phyloP scores from a whole-genome alignment of 805 yeast genomes.

The Metschnikowia rubicola region DNA sequence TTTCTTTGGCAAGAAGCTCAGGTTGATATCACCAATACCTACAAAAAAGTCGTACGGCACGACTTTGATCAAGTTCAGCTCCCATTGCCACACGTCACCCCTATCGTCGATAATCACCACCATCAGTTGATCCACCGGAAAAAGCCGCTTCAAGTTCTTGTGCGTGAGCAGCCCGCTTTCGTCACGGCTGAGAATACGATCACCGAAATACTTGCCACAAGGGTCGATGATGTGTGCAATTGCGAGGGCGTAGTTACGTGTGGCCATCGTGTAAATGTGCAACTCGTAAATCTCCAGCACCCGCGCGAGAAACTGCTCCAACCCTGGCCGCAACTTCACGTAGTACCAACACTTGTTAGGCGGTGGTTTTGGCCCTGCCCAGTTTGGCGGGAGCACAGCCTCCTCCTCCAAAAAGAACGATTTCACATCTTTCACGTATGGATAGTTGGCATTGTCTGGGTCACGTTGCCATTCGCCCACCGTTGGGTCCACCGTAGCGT shows the following conservation, averaged over 20 bases:
- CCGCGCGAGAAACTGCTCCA: slow-evolving; percentile 64
- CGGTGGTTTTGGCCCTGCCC: slow-evolving; percentile 58
- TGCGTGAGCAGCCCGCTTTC: slow-evolving; percentile 92
- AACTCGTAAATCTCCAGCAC: slow-evolving; percentile 71
- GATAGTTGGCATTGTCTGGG: slow-evolving; percentile 78
- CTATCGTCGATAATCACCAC: slow-evolving; percentile 95
- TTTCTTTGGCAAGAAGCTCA: slow-evolving; percentile 84
- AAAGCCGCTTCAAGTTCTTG: slow-evolving; percentile 80
- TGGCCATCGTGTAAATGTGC: slow-evolving; percentile 98
- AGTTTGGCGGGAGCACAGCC: slow-evolving; percentile 52
- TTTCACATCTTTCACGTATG: slow-evolving; percentile 76
- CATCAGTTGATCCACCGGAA: slow-evolving; percentile 95
- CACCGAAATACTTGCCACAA: slow-evolving; percentile 79
- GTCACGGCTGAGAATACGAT: slow-evolving; percentile 86
- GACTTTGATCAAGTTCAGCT: slow-evolving; percentile 83
- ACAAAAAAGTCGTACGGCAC: slow-evolving; percentile 95
- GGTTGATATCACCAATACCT: slow-evolving; percentile 96
- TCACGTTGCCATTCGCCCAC: slow-evolving; percentile 95
- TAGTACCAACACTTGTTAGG: slow-evolving; percentile 78
- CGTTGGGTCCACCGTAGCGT: slow-evolving; percentile 96
- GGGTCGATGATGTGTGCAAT: slow-evolving; percentile 93
- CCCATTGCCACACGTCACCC: slow-evolving; percentile 99
- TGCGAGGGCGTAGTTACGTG: slow-evolving; percentile 85
- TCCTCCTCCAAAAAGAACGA: slow-evolving; percentile 79
- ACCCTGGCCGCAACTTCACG: slow-evolving; percentile 88